Evolutionary conservation across 306 rosid species (phyloP).

Genomic region (Fagus crenata): DNA sequence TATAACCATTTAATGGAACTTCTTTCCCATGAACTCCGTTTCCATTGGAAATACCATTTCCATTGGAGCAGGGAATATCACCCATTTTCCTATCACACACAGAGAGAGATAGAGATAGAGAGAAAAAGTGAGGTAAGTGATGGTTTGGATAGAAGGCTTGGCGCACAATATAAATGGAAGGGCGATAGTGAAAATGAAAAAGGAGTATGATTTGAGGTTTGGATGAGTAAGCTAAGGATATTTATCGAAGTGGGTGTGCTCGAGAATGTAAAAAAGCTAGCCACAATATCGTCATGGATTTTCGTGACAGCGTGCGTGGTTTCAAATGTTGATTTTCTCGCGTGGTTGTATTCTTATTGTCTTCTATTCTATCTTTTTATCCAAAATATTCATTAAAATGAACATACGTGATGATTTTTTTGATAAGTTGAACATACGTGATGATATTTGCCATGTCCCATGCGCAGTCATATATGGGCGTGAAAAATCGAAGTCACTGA

Average conservation of each 20-base stretch:
- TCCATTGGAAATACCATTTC: conserved; percentile 56
- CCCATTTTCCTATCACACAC: conserved; percentile 49
- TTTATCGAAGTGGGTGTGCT: conserved; percentile 44
- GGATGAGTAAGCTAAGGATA: conserved; percentile 27
- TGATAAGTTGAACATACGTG: not conserved
- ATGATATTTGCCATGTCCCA: conserved; percentile 5
- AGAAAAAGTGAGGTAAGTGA: conserved; percentile 19
- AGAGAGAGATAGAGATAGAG: conserved; percentile 7
- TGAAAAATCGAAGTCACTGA: not conserved
- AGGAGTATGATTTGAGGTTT: conserved; percentile 37
- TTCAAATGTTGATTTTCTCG: conserved; percentile 47
- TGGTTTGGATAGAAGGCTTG: conserved; percentile 34
- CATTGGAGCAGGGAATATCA: conserved; percentile 64
- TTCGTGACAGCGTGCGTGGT: conserved; percentile 41
- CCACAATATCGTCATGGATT: conserved; percentile 47
- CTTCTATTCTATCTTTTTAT: not conserved
- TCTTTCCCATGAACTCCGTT: conserved; percentile 56
- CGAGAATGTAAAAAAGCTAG: conserved; percentile 27
- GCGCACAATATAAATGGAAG: conserved; percentile 45
- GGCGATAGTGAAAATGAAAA: conserved; percentile 33
- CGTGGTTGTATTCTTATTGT: conserved; percentile 28
- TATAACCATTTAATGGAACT: conserved; percentile 69
- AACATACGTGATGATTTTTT: not conserved
- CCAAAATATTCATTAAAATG: not conserved
- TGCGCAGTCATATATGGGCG: conserved; percentile 13